Evolutionary conservation across 768 basidiomycete genomes (phyloP), one percentile per base, ranked within the genome.

Genomic region (Lactifluus echinatus): DNA sequence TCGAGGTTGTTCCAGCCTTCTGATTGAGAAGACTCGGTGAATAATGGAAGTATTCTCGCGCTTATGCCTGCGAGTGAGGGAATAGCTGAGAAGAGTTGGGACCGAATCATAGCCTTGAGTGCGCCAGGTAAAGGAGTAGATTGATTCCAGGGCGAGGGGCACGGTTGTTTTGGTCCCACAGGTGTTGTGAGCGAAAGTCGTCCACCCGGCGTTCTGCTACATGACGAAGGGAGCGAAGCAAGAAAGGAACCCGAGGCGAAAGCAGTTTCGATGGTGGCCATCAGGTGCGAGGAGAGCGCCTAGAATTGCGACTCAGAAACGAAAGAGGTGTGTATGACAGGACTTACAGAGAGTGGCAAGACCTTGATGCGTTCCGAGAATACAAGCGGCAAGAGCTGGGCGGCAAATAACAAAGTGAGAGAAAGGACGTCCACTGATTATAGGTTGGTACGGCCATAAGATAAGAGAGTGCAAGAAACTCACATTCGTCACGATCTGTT

Each of bases 211-310:
- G 53, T 44, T 26, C 31, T 67, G 71, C 40, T 53, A 71, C 69
- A 31, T 64, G 67, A 55, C 60, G n/a, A 70, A 64, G 75, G n/a
- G 23, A 77, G 69, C 5, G 71, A 65, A 1, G 75, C 71, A 23
- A 87, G 67, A 64, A 85, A 86, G 3, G 70, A 68, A 19, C 86
- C 85, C 12, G 74, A 71, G 10, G 72, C 72, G 65, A 87, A 87
- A 0, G 83, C 69, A n/a, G 75, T 70, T 23, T 75, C 71, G 53
- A 86, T 77, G 10, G 77, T 77, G 0, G 77, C 74, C 40, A 66
- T 57, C 2, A 71, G 52, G 37, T 69, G 55, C 28, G 76, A 74
- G 10, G 69, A 63, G 14, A 78, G 59, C 33, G 55, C 65, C 69
- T 75, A 63, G 53, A 63, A 64, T 60, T 63, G 17, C 33, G 6